Conservation (phyloP, 148 eudicot genomes). For the Chenopodium berlandieri region DNA sequence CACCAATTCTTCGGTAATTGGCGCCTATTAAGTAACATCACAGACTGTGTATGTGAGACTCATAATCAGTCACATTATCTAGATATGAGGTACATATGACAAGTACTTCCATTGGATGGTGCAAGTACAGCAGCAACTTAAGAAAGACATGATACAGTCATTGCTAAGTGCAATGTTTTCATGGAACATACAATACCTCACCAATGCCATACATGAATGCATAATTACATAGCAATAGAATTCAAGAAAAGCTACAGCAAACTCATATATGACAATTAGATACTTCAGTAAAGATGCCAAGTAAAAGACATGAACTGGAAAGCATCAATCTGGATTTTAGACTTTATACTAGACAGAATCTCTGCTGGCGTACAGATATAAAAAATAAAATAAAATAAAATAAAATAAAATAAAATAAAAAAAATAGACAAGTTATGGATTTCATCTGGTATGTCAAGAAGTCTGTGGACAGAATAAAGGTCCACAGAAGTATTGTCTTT, state of each 20-base stretch:
- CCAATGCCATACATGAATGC: neutral
- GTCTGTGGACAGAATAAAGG: neutral
- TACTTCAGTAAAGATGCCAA: neutral
- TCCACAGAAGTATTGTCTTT: neutral
- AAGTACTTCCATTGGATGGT: neutral
- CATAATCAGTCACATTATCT: neutral
- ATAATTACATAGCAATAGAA: neutral
- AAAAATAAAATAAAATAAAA: neutral
- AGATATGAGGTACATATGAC: neutral
- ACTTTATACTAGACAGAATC: neutral
- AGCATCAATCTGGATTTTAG: neutral
- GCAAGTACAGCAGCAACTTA: neutral
- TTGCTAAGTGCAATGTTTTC: neutral
- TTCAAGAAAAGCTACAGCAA: neutral
- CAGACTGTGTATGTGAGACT: constrained; percentile 2
- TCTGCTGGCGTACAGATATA: neutral
- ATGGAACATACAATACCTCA: neutral
- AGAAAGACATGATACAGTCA: too few relatives aligned
- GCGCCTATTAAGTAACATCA: constrained; percentile 60
- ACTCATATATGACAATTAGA: neutral
- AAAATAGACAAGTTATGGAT: neutral
- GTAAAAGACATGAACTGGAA: neutral
- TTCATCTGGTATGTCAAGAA: neutral
- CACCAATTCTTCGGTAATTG: constrained; percentile 91
- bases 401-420: too few relatives aligned